Conservation (phyloP, 768 basidiomycete genomes). For the Kwoniella pini region DNA sequence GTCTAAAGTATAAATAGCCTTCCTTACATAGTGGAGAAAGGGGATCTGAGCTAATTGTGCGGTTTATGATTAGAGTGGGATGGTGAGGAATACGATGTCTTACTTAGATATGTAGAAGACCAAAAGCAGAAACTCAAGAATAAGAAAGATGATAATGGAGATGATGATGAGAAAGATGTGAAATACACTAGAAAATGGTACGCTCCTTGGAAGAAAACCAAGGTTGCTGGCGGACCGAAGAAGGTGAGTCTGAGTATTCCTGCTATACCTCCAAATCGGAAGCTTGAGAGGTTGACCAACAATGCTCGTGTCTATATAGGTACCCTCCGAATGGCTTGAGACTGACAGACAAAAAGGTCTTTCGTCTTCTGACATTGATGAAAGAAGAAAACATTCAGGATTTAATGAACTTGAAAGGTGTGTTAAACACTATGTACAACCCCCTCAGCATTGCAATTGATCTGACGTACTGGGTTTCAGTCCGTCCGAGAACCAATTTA, state of each 20-base stretch:
- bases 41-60: not conserved
- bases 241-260: conserved; percentile 47
- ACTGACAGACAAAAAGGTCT: conserved; percentile 57
- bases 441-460: no score
- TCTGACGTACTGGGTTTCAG: conserved; percentile 42
- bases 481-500: conserved; percentile 56
- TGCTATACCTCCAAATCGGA: no score
- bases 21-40: not conserved
- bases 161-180: conserved; percentile 53
- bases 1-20: not conserved
- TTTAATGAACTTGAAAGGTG: conserved; percentile 59
- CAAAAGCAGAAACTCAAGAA: conserved; percentile 45
- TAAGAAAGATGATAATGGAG: conserved; percentile 41
- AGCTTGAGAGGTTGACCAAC: no score
- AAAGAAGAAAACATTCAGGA: conserved; percentile 55
- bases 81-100: conserved; percentile 57
- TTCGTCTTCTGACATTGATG: conserved; percentile 51
- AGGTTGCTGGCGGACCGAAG: conserved; percentile 43
- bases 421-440: conserved; percentile 5
- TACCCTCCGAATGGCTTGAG: conserved; percentile 57
- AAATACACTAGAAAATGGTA: conserved; percentile 57
- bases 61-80: conserved; percentile 28
- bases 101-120: conserved; percentile 55
- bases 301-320: conserved; percentile 26
- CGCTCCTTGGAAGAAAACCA: conserved; percentile 58